phyloP scores from a whole-genome alignment of 495 filamentous ascomycete genomes.

The Penicillium maclennaniae region DNA sequence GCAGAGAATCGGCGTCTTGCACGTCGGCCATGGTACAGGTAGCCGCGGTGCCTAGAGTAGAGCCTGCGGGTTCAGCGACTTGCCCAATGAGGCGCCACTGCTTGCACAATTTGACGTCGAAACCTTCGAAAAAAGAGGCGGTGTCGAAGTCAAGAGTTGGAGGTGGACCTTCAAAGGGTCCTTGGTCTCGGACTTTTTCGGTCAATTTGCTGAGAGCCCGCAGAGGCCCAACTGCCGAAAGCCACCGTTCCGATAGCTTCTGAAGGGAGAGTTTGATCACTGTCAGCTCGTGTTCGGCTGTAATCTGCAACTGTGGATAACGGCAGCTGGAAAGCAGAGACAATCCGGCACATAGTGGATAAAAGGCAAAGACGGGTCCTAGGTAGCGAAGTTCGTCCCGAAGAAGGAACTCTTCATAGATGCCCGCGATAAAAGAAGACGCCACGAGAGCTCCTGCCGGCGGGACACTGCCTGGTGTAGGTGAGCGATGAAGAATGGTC shows the following conservation, averaged over 20 bases:
- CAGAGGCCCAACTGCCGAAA: slow-evolving; percentile 26
- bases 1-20: slow-evolving; percentile 12
- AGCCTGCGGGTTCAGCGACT: slow-evolving; percentile 5
- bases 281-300: slow-evolving; percentile 26
- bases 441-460: slow-evolving; percentile 24
- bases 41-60: neutral
- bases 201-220: slow-evolving; percentile 28
- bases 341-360: slow-evolving; percentile 24
- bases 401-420: slow-evolving; percentile 30
- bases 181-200: slow-evolving; percentile 26
- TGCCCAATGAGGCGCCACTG: slow-evolving; percentile 27
- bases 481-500: slow-evolving; percentile 25
- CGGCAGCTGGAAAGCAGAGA: slow-evolving; percentile 27
- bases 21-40: slow-evolving; percentile 25
- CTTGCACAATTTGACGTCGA: slow-evolving; percentile 24
- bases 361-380: slow-evolving; percentile 28
- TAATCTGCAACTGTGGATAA: slow-evolving; percentile 23
- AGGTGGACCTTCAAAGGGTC: slow-evolving; percentile 14
- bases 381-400: slow-evolving; percentile 28
- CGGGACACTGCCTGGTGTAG: slow-evolving; percentile 23
- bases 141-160: slow-evolving; percentile 20
- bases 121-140: slow-evolving; percentile 27
- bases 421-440: slow-evolving; percentile 29
- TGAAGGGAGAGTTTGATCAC: slow-evolving; percentile 31
- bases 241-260: slow-evolving; percentile 29